Evolutionary conservation across 2,329 filamentous ascomycete species (phyloP).

Genomic region (Simplicillium aogashimaense): DNA sequence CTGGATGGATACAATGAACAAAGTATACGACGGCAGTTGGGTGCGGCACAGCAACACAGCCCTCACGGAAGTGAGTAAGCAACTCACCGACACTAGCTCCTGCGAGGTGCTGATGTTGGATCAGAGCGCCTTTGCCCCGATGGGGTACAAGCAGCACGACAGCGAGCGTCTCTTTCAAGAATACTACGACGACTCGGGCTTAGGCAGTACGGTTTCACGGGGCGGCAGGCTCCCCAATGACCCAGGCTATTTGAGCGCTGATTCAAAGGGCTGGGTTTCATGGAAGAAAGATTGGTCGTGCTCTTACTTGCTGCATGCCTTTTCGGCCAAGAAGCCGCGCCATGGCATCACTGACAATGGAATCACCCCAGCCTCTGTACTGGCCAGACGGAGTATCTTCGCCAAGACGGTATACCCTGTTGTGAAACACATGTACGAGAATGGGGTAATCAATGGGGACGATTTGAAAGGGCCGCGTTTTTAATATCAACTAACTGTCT

Average conservation of each 20-base stretch:
- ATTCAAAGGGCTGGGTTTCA: no score
- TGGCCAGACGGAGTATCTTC: constrained; percentile 10
- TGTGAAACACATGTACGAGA: constrained; percentile 8
- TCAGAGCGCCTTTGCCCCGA: constrained; percentile 13
- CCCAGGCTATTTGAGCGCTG: no score
- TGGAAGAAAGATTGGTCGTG: constrained; percentile 8
- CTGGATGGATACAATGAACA: constrained; percentile 15
- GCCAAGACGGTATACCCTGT: constrained; percentile 10
- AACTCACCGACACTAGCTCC: constrained; percentile 23
- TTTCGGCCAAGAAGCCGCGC: constrained; percentile 3
- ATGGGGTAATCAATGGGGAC: constrained; percentile 4
- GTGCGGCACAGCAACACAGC: constrained; percentile 16
- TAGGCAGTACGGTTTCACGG: no score
- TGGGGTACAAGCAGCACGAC: constrained; percentile 9
- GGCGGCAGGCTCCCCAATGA: no score
- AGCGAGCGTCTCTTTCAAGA: constrained; percentile 7
- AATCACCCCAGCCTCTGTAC: constrained; percentile 10
- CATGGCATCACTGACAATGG: neutral
- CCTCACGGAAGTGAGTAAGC: constrained; percentile 28
- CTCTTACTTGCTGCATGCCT: constrained; percentile 9
- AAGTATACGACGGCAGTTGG: constrained; percentile 16
- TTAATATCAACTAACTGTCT: no score
- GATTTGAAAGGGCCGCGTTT: no score
- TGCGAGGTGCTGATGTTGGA: constrained; percentile 16
- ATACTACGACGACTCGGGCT: constrained; percentile 7